Evolutionary conservation across 2,329 filamentous ascomycete species (phyloP).

Genomic region (Penicillium sumatraense): DNA sequence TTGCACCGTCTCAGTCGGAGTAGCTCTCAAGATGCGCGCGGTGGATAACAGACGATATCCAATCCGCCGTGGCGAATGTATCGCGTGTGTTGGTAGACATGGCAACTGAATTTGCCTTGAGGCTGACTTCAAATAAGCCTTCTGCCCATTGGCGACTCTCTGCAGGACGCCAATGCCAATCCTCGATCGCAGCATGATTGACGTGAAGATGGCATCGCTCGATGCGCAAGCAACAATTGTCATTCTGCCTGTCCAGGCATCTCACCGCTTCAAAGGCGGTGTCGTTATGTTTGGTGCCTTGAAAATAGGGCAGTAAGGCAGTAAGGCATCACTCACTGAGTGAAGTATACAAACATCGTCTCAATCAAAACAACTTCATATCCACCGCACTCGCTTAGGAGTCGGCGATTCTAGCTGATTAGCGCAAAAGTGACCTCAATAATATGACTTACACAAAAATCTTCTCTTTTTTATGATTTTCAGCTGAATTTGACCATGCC

Average conservation of each 20-base stretch:
- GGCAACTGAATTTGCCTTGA: slow-evolving; percentile 14
- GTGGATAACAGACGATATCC: slow-evolving; percentile 14
- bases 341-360: background rate
- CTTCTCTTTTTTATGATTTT: too few relatives aligned
- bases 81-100: background rate
- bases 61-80: background rate
- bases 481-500: background rate
- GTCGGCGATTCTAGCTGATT: too few relatives aligned
- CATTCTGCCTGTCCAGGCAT: slow-evolving; percentile 11
- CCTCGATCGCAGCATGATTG: slow-evolving; percentile 28
- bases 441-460: too few relatives aligned
- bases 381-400: too few relatives aligned
- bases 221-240: slow-evolving; percentile 21
- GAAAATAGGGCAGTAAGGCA: background rate
- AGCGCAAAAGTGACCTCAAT: too few relatives aligned
- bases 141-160: slow-evolving; percentile 11
- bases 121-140: slow-evolving; percentile 16
- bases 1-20: background rate
- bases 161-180: slow-evolving; percentile 21
- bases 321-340: background rate
- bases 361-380: too few relatives aligned
- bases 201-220: slow-evolving; percentile 9
- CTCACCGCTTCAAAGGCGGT: slow-evolving; percentile 22
- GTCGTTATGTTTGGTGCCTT: background rate
- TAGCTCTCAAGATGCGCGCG: slow-evolving; percentile 13